Evolutionary conservation across 2,329 filamentous ascomycete genomes (phyloP).

Genomic region (Nemania serpens): DNA sequence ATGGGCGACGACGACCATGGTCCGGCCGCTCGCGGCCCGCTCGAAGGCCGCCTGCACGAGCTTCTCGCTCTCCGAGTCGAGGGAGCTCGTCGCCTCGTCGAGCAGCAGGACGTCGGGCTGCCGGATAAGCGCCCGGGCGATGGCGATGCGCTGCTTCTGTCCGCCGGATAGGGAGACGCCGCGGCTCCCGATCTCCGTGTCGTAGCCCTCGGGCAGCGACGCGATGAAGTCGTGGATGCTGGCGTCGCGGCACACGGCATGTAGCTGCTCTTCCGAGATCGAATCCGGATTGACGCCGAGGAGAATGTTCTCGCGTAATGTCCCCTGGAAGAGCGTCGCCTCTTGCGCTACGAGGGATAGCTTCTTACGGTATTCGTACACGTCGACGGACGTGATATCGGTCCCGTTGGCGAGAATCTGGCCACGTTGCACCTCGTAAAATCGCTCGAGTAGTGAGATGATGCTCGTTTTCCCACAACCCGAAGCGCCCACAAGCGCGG

Average conservation of each 20-base stretch:
- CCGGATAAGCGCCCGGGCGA: conserved; percentile 70
- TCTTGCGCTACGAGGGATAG: conserved; percentile 78
- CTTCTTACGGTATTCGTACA: conserved; percentile 64
- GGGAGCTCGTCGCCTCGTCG: conserved; percentile 73
- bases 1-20: conserved; percentile 79
- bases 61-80: conserved; percentile 63
- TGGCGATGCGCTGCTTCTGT: conserved; percentile 72
- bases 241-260: conserved; percentile 62
- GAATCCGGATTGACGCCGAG: conserved; percentile 63
- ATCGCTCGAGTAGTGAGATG: conserved; percentile 67
- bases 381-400: conserved; percentile 62
- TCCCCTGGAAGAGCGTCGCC: conserved; percentile 70
- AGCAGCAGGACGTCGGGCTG: conserved; percentile 69
- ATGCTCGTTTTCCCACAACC: conserved; percentile 77
- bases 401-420: conserved; percentile 66
- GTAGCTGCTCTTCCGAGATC: conserved; percentile 56
- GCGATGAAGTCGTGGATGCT: conserved; percentile 74
- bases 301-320: conserved; percentile 66
- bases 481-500: conserved; percentile 70
- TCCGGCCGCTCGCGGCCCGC: conserved; percentile 60
- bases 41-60: conserved; percentile 72
- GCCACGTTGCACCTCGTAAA: conserved; percentile 71
- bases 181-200: conserved; percentile 68
- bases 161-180: conserved; percentile 72
- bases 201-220: conserved; percentile 69